Base-by-base conservation (phyloP, 2,329 filamentous ascomycete species). In the Hymenoscyphus salicellus region DNA sequence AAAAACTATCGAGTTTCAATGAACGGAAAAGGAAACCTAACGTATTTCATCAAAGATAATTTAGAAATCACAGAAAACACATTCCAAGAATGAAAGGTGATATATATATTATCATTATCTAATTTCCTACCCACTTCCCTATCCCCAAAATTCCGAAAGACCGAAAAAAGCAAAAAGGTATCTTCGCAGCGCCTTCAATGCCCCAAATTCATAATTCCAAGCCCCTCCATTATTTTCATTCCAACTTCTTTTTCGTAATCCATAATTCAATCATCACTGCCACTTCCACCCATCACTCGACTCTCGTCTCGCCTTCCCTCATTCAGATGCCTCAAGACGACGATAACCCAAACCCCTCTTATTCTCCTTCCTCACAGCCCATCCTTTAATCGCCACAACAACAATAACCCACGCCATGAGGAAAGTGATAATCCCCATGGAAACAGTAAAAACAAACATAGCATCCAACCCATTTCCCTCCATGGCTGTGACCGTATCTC, bases 371-470 rank as follows among this genome's bases (percentile, higher is more conserved):
- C 78, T 80, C 17, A 86, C 78, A 4, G 92, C 92, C 92, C 92
- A 96, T 30, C 93, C 93, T 78, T 97, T 97, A 75, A 97, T 79
- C 30, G 92, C 89, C 65, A 97, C 85, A 11, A 90, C 80, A 32
- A 93, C 73, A 23, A 96, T 84, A 62, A 90, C 84, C 88, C 91
- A 97, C 0, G 93, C 88, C 90, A 97, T 94, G 60, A 96, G 77
- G 60, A 97, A 82, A 1, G 89, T 89, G 1, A 92, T 91, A 6
- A 96, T 75, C 1, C 93, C 94, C 85, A 96, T 90, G 10, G 88
- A 90, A 38, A 97, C 85, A 0, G 92, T 97, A 78, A 97, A 96
- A 66, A 92, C 86, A 77, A 97, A 95, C 93, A 97, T 97, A 68
- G 91, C 91, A 73, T 97, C 91, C 17, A 97, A 80, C 3, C 88